Evolutionary conservation across 179 eudicot genomes (phyloP), one percentile per base, ranked within the genome.

Genomic region (Patellifolia procumbens): DNA sequence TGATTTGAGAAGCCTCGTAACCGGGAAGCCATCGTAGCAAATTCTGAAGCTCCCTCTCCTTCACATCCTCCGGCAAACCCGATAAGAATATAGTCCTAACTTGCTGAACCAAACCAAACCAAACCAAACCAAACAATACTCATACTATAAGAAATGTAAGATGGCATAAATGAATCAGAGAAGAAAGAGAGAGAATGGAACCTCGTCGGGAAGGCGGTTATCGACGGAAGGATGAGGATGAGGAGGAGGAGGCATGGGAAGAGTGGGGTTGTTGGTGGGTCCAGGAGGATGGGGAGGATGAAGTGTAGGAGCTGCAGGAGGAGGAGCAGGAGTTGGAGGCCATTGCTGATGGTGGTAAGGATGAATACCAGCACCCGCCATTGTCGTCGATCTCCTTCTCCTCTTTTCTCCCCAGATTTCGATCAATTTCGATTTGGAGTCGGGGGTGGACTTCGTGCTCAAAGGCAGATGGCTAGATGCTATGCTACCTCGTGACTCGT

Each of bases 1-100:
- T 94, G 70, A 94, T 91, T 84, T 94, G 98, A 3, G 98, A 94
- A 24, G 98, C 98, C 83, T 92, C 98, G 48, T 91, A 94, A 15
- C 98, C 98, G 0, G 98, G 98, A 1, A 94, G 78, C 98, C 98
- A 94, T 48, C 98, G 82, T 59, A 94, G 76, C 79, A 92, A 65
- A 71, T 92, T 94, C 87, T 81, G 93, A 64, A 94, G 74, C 51
- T 94, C 98, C 70, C 98, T 85, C 85, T 94, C 98, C 84, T 94
- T 94, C 60, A 94, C 97, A 63, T 94, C 98, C 76, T 86, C 90
- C 4, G 98, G 98, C 28, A 94, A 81, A 2, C 98, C 98, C 1
- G 98, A 85, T 32, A 92, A 89, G 76, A 94, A 94, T 22, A 92
- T 88, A 10, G 98, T 94, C 75, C 97, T 88, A 49, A 92, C 86